Conservation (phyloP, 139 green algal genomes). For the Haematococcus sp. region DNA sequence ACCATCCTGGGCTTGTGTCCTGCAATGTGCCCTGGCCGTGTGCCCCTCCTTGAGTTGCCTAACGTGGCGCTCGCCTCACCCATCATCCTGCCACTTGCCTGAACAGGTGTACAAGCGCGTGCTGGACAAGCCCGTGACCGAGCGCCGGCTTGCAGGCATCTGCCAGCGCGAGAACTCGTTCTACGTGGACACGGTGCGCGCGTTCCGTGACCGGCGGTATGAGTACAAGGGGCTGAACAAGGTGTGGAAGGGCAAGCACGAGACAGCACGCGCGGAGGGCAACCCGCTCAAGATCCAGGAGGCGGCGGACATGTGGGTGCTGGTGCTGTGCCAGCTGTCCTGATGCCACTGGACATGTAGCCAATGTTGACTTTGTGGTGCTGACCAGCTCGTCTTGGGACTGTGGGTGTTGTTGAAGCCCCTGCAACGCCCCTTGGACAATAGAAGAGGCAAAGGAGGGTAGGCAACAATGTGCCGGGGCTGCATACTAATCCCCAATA, state of each 20-base stretch:
- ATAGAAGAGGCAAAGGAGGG: too few species aligned
- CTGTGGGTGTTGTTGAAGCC: background rate
- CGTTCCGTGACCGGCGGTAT: conserved; percentile 96
- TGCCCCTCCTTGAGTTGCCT: background rate
- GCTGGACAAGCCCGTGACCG: conserved; percentile 90
- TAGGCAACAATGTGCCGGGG: too few species aligned
- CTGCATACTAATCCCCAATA: too few species aligned
- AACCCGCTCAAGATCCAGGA: conserved; percentile 65
- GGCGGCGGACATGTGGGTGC: conserved; percentile 45
- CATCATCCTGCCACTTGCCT: too few species aligned
- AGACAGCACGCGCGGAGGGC: conserved; percentile 68
- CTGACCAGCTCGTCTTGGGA: background rate
- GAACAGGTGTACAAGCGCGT: conserved; percentile 96
- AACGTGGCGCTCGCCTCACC: too few species aligned
- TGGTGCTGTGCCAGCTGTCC: background rate
- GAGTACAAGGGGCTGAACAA: conserved; percentile 97
- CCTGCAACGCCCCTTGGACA: too few species aligned
- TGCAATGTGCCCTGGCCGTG: background rate
- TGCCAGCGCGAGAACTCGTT: conserved; percentile 97
- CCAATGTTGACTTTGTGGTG: background rate
- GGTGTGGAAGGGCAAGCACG: conserved; percentile 83
- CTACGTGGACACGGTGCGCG: conserved; percentile 72
- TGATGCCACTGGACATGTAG: background rate
- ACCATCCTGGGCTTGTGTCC: background rate
- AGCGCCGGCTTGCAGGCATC: conserved; percentile 78